Conservation (phyloP, 139 green algal species). For the Chloropicon primus region DNA sequence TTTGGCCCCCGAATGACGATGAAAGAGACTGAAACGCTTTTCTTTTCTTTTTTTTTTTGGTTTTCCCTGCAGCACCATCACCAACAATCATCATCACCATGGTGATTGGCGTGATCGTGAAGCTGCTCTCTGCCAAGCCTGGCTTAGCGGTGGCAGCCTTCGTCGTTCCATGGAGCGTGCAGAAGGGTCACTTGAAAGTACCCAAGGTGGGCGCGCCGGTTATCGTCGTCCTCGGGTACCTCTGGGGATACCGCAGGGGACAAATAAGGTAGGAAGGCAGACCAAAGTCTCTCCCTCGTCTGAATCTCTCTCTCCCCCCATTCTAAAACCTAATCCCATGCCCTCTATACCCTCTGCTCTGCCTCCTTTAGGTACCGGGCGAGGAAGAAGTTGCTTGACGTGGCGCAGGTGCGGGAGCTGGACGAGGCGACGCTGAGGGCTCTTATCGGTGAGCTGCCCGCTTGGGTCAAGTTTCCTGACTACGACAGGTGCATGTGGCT, state of each 20-base stretch:
- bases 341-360: background rate
- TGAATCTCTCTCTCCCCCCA: background rate
- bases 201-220: background rate
- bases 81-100: background rate
- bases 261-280: background rate
- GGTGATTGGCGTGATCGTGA: background rate
- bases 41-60: too few relatives aligned
- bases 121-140: background rate
- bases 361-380: background rate
- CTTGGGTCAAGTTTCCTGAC: background rate
- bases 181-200: background rate
- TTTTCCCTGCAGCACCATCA: too few relatives aligned
- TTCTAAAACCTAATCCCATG: background rate
- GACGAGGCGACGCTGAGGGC: background rate
- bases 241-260: background rate
- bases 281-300: background rate
- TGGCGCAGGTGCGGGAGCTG: background rate
- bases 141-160: background rate
- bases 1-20: too few relatives aligned
- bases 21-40: too few relatives aligned
- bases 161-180: background rate
- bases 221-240: background rate
- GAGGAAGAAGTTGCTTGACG: background rate
- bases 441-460: background rate
- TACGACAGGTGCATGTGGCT: background rate